Conservation (phyloP, 2,329 filamentous ascomycete species). For the Alternaria triticimaculans region DNA sequence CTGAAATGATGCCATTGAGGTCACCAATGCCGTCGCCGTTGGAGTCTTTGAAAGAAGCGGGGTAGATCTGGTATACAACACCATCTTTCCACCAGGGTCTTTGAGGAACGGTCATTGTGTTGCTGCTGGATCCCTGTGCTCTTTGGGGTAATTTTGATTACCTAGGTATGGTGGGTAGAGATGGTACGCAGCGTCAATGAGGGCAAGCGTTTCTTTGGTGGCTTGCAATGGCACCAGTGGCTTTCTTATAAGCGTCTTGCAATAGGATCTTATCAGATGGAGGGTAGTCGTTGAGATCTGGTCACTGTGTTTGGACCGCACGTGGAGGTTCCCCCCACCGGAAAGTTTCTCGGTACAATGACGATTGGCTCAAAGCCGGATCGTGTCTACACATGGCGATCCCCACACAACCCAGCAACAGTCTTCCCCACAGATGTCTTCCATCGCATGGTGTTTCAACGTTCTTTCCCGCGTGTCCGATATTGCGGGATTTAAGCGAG, state of each 20-base stretch:
- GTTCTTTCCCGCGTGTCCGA: not conserved
- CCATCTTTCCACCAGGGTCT: constrained; percentile 66
- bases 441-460: not conserved
- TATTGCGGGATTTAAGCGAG: constrained; percentile 17
- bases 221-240: constrained; percentile 7
- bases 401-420: constrained; percentile 2
- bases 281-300: not conserved
- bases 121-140: not conserved
- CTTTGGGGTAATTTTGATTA: not conserved
- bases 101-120: constrained; percentile 38
- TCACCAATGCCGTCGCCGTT: constrained; percentile 64
- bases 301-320: not conserved
- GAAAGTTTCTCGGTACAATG: constrained; percentile 8
- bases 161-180: not conserved
- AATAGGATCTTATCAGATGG: not conserved
- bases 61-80: constrained; percentile 68
- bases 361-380: constrained; percentile 19
- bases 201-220: constrained; percentile 1
- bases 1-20: constrained; percentile 64
- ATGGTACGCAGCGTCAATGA: constrained; percentile 1
- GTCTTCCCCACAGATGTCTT: constrained; percentile 1
- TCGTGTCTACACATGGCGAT: constrained; percentile 10
- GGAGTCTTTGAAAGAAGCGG: constrained; percentile 66
- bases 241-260: constrained; percentile 13
- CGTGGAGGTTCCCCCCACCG: not conserved